These are phyloP conservation scores for Pichia sp. DNA, from an alignment of 1,139 yeast genomes.

Conservation along the genomic window DNA sequence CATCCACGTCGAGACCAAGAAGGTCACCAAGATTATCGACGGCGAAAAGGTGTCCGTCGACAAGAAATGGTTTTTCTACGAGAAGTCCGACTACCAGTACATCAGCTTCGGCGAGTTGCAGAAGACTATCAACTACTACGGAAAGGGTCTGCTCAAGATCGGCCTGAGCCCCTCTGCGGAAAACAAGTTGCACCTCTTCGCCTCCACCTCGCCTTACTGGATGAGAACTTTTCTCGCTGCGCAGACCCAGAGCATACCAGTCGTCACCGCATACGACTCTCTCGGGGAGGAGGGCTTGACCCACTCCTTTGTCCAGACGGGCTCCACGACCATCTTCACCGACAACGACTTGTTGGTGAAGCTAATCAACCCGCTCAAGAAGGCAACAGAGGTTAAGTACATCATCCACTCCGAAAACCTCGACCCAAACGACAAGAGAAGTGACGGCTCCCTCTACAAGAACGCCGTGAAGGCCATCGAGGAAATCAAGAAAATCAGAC, in stretches of 20 bases:
- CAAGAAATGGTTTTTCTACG: constrained; percentile 85
- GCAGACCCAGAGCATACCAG: constrained; percentile 71
- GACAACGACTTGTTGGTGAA: constrained; percentile 69
- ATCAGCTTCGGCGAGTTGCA: constrained; percentile 59
- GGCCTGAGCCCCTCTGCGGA: constrained; percentile 66
- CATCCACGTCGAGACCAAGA: constrained; percentile 70
- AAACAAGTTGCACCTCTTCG: constrained; percentile 76
- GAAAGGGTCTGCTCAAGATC: constrained; percentile 68
- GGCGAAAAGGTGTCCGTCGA: constrained; percentile 70
- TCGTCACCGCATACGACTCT: constrained; percentile 96
- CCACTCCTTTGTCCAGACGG: constrained; percentile 81
- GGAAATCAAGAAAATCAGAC: constrained; percentile 58
- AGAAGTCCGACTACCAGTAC: constrained; percentile 67
- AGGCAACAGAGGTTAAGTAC: constrained; percentile 57
- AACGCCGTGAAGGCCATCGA: constrained; percentile 56
- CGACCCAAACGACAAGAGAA: constrained; percentile 59
- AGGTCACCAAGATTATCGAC: constrained; percentile 68
- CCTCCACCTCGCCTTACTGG: constrained; percentile 84
- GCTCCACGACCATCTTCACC: constrained; percentile 71
- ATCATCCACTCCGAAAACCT: constrained; percentile 69
- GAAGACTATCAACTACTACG: constrained; percentile 48
- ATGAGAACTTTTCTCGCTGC: constrained; percentile 81
- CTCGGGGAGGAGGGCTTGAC: constrained; percentile 88
- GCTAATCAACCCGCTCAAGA: constrained; percentile 66
- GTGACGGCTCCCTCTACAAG: constrained; percentile 51